These are phyloP conservation scores for Candolleomyces aberdarensis DNA, from an alignment of 768 basidiomycete species.

Conservation along the genomic window DNA sequence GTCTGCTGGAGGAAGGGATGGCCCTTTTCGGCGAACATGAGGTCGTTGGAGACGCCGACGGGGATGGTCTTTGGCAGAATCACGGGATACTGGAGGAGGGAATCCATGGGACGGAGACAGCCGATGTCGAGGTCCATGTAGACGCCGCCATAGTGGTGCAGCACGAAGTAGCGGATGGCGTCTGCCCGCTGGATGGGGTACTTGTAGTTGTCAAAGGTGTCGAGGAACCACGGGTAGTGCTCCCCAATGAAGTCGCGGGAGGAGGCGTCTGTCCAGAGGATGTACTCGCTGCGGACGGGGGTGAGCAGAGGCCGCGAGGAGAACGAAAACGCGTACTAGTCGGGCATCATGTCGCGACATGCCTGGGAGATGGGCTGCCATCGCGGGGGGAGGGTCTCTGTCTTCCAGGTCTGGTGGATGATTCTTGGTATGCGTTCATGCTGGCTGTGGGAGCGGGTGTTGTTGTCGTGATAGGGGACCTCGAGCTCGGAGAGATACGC, in stretches of 20 bases:
- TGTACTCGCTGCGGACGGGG: constrained; percentile 74
- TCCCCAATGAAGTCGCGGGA: constrained; percentile 88
- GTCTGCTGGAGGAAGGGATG: constrained; percentile 92
- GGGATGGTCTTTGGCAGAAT: constrained; percentile 95
- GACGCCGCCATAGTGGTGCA: constrained; percentile 91
- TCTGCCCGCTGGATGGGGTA: constrained; percentile 96
- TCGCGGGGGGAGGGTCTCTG: constrained; percentile 73
- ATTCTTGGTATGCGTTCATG: constrained; percentile 74
- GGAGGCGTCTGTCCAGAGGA: constrained; percentile 92
- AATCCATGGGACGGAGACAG: constrained; percentile 82
- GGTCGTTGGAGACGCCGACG: constrained; percentile 95
- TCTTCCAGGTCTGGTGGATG: constrained; percentile 99
- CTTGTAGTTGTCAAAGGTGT: constrained; percentile 88
- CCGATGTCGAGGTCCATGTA: constrained; percentile 98
- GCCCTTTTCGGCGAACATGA: constrained; percentile 84
- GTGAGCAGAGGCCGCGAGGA: constrained; percentile 8
- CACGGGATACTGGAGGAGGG: constrained; percentile 80
- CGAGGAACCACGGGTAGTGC: constrained; percentile 89
- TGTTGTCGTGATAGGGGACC: constrained; percentile 54
- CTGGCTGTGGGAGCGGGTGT: constrained; percentile 61
- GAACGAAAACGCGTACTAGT: constrained; percentile 69
- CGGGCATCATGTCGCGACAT: constrained; percentile 90
- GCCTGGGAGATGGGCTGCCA: constrained; percentile 82
- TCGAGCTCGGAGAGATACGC: constrained; percentile 83
- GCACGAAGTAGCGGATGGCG: constrained; percentile 96